Evolutionary conservation across 257 asterid species (phyloP).

Genomic region (Handroanthus guayacan): DNA sequence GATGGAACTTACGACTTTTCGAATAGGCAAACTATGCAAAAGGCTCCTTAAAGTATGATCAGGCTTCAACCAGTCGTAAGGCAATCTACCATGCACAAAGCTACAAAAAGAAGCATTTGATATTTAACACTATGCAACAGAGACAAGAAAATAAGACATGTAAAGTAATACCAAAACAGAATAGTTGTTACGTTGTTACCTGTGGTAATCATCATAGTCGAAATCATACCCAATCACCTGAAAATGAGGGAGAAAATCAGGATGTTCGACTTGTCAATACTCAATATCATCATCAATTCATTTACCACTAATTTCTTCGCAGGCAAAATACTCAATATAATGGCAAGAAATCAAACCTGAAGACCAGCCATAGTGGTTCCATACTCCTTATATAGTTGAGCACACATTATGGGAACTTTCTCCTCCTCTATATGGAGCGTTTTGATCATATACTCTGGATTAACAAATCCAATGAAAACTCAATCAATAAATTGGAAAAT

Average conservation of each 20-base stretch:
- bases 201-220: constrained; percentile 85
- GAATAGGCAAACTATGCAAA: constrained; percentile 71
- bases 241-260: constrained; percentile 18
- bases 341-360: constrained; percentile 49
- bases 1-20: constrained; percentile 75
- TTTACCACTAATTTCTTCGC: background rate
- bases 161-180: constrained; percentile 17
- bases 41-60: constrained; percentile 69
- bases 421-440: constrained; percentile 72
- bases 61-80: constrained; percentile 77
- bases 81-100: constrained; percentile 88
- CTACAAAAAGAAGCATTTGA: constrained; percentile 36
- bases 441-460: constrained; percentile 73
- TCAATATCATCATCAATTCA: too few species aligned
- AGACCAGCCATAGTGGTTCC: constrained; percentile 99
- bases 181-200: constrained; percentile 54
- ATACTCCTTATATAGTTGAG: constrained; percentile 75
- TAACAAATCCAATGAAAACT: constrained; percentile 26
- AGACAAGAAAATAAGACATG: background rate
- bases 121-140: background rate
- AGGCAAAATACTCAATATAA: constrained; percentile 1
- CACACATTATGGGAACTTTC: constrained; percentile 70
- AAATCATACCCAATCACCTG: constrained; percentile 84
- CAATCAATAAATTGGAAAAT: constrained; percentile 5
- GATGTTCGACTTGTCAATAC: background rate